Evolutionary conservation across 768 basidiomycete species (phyloP).

Genomic region (Harrya chromipes): DNA sequence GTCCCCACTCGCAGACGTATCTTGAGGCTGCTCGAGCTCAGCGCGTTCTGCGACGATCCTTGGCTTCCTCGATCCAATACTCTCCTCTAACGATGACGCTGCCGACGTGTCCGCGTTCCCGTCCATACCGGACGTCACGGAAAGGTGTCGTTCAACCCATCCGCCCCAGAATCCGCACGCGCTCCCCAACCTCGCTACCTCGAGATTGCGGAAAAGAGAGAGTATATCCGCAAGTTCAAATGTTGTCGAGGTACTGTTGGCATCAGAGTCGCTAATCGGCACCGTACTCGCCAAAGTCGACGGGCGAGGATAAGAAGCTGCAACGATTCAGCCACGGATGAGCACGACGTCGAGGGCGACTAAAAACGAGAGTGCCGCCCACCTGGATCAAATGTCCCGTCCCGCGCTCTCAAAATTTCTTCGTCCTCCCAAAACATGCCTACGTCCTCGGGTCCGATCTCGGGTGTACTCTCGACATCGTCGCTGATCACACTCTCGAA

Average conservation of each 20-base stretch:
- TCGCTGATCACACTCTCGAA: slow-evolving; percentile 12
- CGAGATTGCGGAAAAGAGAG: slow-evolving; percentile 29
- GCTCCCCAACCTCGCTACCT: slow-evolving; percentile 40
- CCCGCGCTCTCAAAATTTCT: slow-evolving; percentile 7
- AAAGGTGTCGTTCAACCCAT: slow-evolving; percentile 14
- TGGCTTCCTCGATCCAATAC: slow-evolving; percentile 5
- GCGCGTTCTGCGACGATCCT: slow-evolving; percentile 11
- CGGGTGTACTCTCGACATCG: neutral
- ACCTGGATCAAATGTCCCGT: slow-evolving; percentile 3
- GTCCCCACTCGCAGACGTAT: neutral
- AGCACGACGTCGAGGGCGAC: neutral
- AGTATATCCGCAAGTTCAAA: slow-evolving; percentile 25
- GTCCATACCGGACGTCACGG: neutral
- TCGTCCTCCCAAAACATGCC: slow-evolving; percentile 30
- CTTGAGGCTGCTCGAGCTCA: slow-evolving; percentile 10
- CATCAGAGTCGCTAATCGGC: neutral
- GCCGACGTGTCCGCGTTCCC: neutral
- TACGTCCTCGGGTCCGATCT: slow-evolving; percentile 2
- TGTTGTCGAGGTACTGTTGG: neutral
- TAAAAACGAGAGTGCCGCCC: neutral
- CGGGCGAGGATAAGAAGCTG: neutral
- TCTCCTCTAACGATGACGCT: neutral
- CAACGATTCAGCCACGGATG: neutral
- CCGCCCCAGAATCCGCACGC: slow-evolving; percentile 40
- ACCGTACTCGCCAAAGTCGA: neutral